Conservation (phyloP, 1,139 yeast genomes). For the Yamadazyma buinensis region DNA sequence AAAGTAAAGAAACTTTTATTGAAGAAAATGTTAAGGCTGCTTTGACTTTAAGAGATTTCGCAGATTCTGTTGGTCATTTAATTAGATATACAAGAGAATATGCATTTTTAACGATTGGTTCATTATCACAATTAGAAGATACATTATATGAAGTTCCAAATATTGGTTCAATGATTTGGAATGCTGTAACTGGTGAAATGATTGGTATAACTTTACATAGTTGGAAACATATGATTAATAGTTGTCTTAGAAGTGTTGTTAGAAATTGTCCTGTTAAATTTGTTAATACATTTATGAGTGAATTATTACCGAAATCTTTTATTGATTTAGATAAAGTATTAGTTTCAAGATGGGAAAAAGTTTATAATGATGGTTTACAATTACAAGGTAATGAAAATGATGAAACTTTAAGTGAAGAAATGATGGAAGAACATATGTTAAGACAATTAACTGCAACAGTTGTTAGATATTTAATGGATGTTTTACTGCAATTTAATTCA, state of each 20-base stretch:
- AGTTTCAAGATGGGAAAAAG: slow-evolving; percentile 70
- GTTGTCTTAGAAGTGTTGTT: slow-evolving; percentile 81
- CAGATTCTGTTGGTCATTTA: slow-evolving; percentile 97
- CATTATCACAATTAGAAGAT: slow-evolving; percentile 85
- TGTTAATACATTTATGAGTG: slow-evolving; percentile 67
- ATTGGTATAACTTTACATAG: slow-evolving; percentile 90
- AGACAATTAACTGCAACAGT: slow-evolving; percentile 92
- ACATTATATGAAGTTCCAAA: slow-evolving; percentile 85
- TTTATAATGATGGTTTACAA: slow-evolving; percentile 66
- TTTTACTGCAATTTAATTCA: slow-evolving; percentile 68
- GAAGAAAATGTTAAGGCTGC: slow-evolving; percentile 95
- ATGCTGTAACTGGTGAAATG: slow-evolving; percentile 80
- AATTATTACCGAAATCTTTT: slow-evolving; percentile 73
- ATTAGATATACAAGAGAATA: slow-evolving; percentile 94
- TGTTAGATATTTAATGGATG: slow-evolving; percentile 83
- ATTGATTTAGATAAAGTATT: slow-evolving; percentile 68
- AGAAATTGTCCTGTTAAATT: slow-evolving; percentile 80
- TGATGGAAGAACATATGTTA: slow-evolving; percentile 95
- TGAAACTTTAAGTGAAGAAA: slow-evolving; percentile 88
- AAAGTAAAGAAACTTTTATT: slow-evolving; percentile 89
- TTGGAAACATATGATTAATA: slow-evolving; percentile 94
- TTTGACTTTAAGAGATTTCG: slow-evolving; percentile 90
- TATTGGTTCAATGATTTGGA: slow-evolving; percentile 74
- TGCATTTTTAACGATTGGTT: slow-evolving; percentile 85
- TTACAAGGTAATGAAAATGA: slow-evolving; percentile 70